Base-by-base conservation (phyloP, 306 rosid species). In the Abrus precatorius region DNA sequence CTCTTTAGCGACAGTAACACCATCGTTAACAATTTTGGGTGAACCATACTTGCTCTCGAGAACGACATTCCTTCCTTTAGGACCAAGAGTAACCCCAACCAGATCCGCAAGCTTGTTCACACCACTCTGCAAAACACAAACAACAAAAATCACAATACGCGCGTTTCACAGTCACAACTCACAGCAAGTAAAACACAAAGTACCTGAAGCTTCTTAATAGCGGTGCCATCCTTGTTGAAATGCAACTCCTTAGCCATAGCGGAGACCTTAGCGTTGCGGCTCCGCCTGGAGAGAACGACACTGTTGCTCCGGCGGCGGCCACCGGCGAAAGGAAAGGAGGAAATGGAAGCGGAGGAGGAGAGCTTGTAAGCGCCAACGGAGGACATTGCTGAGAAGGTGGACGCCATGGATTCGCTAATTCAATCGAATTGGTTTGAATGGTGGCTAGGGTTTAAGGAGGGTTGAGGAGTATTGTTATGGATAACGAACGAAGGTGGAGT, bases 61-160 rank as follows among this genome's bases (percentile, higher is more conserved):
- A 45, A 96, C 99, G 63, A 96, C 99, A 84, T 96, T 96, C 84
- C 99, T 92, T 44, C 99, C 99, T 84, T 93, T 96, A 2, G 99
- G 99, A 44, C 99, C 99, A 79, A 96, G 99, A 0, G 99, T 96
- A 64, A 96, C 99, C 5, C 99, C 99, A 69, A 96, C 99, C 59
- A 96, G 86, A 78, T 96, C 99, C 32, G 99, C 98, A 29, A 96
- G 99, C 90, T 96, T 96, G 89, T 96, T 96, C 69, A 96, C 99
- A 61, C 99, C 99, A 50, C 65, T 87, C 99, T 96, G 87, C 38
- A 77, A 43, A 43, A 67, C 52, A 69, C 44, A 76, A 63, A 6
- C 1, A 47, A 3, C 38, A 55, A 72, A 38, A 12, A 8, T 36
- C 65, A 50, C 29, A 9, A 50, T 77, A 36, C 57, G 59, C 69